phyloP scores from a whole-genome alignment of 2,329 filamentous ascomycete genomes.

The Incumbomyces delicatus region DNA sequence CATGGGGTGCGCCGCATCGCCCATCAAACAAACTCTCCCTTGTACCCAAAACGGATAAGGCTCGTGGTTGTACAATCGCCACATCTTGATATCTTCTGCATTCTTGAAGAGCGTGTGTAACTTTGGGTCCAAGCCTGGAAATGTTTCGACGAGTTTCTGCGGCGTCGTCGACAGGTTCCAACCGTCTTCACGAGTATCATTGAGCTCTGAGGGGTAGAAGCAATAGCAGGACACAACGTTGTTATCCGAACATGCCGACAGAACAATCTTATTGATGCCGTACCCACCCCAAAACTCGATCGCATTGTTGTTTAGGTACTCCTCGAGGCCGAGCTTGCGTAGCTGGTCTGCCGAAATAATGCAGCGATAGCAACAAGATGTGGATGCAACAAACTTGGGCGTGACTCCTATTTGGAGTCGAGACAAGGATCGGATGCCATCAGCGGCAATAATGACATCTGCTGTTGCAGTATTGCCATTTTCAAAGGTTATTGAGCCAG shows the following conservation, averaged over 20 bases:
- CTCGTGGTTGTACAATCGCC: conserved; percentile 15
- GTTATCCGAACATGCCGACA: conserved; percentile 30
- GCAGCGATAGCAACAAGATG: conserved; percentile 32
- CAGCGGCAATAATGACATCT: conserved; percentile 32
- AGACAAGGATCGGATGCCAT: conserved; percentile 29
- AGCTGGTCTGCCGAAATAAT: conserved; percentile 27
- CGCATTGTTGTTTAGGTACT: conserved; percentile 27
- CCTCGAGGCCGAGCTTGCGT: conserved; percentile 23
- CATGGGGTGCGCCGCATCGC: conserved; percentile 29
- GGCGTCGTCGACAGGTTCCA: conserved; percentile 12
- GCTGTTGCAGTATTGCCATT: conserved; percentile 23
- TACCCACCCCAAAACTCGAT: conserved; percentile 28
- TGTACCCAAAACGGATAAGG: conserved; percentile 21
- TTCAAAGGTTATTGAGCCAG: conserved; percentile 22
- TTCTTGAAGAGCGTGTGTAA: conserved; percentile 11
- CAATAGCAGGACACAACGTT: conserved; percentile 32
- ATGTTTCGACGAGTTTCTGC: conserved; percentile 12
- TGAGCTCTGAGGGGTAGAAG: conserved; percentile 26
- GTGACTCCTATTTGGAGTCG: conserved; percentile 24
- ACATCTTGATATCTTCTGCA: conserved; percentile 14
- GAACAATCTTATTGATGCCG: conserved; percentile 33
- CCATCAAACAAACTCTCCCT: conserved; percentile 23
- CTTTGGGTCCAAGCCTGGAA: conserved; percentile 11
- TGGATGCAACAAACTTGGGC: conserved; percentile 26
- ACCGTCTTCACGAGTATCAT: conserved; percentile 15